Evolutionary conservation across 805 yeast genomes (phyloP).

Genomic region (Scheffersomyces stipitis): DNA sequence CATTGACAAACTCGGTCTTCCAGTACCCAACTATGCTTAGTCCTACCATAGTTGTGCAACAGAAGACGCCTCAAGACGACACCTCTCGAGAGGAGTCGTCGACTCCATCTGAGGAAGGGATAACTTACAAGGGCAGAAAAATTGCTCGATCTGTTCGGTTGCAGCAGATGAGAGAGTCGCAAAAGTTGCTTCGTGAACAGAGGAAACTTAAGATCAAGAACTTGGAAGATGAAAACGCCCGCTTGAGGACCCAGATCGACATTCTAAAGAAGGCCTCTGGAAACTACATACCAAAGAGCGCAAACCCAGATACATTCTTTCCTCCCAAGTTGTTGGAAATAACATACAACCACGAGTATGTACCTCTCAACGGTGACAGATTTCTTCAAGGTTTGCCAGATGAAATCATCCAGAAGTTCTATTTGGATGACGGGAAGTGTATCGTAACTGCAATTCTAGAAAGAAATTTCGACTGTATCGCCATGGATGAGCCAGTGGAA

Average conservation of each 20-base stretch:
- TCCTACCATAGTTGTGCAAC: background rate
- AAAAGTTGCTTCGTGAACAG: constrained; percentile 5
- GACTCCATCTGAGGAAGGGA: background rate
- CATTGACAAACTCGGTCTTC: background rate
- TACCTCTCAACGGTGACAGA: background rate
- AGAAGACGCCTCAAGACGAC: background rate
- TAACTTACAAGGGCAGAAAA: constrained; percentile 2
- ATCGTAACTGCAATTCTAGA: background rate
- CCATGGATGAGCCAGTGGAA: background rate
- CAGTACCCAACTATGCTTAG: background rate
- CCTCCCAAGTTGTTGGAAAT: background rate
- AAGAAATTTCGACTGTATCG: constrained; percentile 1
- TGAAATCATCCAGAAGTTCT: constrained; percentile 2
- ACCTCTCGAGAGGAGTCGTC: too few species aligned
- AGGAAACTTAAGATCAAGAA: constrained; percentile 2
- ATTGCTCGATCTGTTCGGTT: constrained; percentile 1
- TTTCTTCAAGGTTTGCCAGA: background rate
- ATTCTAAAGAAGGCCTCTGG: background rate
- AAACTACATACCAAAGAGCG: background rate
- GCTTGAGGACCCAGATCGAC: background rate
- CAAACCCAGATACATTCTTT: background rate
- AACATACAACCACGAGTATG: background rate
- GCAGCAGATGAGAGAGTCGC: constrained; percentile 7
- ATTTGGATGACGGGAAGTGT: constrained; percentile 1
- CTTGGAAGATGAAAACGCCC: constrained; percentile 2